These are phyloP conservation scores for Rhodomyrtus psidioides DNA, from an alignment of 441 rosid genomes.

Conservation along the genomic window DNA sequence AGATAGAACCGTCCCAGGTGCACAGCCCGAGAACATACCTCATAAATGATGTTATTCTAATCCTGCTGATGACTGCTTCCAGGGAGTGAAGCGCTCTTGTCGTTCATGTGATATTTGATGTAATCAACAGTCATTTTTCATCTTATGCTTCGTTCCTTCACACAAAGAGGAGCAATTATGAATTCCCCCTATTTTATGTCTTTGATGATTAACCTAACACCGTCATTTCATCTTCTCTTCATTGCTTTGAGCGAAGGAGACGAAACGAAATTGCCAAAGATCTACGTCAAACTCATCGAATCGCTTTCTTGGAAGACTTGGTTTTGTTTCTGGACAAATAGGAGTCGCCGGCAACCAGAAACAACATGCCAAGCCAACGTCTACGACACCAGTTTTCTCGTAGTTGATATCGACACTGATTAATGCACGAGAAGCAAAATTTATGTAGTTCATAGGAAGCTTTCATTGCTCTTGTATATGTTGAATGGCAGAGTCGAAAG, in stretches of 20 bases:
- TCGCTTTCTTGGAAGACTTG: not conserved
- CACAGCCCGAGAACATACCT: not conserved
- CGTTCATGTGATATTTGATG: not conserved
- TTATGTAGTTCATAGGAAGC: not conserved
- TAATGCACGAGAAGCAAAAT: not conserved
- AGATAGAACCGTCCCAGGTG: too few species aligned
- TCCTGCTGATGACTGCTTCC: not conserved
- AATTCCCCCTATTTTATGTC: not conserved
- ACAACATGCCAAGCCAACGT: not conserved
- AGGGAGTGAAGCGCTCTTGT: not conserved
- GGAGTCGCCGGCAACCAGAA: not conserved
- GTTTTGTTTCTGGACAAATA: not conserved
- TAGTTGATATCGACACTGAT: not conserved
- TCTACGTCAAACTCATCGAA: not conserved
- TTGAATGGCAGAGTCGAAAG: not conserved
- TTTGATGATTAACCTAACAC: not conserved
- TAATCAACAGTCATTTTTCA: not conserved
- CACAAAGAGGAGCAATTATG: not conserved
- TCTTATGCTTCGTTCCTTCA: not conserved
- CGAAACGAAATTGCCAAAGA: not conserved
- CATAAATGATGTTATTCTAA: not conserved
- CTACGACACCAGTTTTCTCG: not conserved
- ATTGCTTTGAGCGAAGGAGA: not conserved
- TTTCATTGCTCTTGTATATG: not conserved
- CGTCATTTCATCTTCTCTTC: not conserved